Percentiles rank a stretch among this genome's conserved stretches.
Conservation (phyloP, 768 basidiomycete species). For the Goffeauzyma gilvescens region DNA sequence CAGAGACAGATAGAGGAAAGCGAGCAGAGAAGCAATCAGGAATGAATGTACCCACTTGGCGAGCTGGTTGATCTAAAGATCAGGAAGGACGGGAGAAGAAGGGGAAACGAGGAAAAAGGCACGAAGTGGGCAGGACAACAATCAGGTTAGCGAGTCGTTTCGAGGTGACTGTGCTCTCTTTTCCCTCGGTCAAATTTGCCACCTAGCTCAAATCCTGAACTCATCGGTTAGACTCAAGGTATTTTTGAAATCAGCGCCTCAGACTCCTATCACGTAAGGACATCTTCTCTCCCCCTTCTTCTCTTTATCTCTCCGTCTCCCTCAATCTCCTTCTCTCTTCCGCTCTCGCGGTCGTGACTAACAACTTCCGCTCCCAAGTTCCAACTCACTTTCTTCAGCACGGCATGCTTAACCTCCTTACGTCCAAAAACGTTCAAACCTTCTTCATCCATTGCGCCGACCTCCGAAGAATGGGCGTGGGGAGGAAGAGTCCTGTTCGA, state of each 20-base stretch:
- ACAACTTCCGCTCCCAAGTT: neutral
- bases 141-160: no score
- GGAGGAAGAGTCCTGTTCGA: conserved; percentile 19
- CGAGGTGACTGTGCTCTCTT: no score
- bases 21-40: no score
- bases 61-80: conserved; percentile 28
- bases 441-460: conserved; percentile 18
- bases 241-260: no score
- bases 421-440: conserved; percentile 22
- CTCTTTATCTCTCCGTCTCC: neutral
- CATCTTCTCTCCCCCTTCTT: no score
- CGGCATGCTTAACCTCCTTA: conserved; percentile 20
- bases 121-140: no score
- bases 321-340: neutral
- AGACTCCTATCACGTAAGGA: no score
- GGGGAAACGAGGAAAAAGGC: neutral
- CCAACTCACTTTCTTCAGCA: conserved; percentile 11
- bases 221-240: no score
- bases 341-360: neutral
- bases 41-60: conserved; percentile 24
- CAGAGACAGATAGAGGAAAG: neutral
- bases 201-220: no score
- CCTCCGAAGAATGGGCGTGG: conserved; percentile 10
- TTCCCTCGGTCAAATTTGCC: no score
- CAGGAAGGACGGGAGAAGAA: no score